Evolutionary conservation across 2,329 filamentous ascomycete species (phyloP), one percentile per base, ranked within the genome.

Genomic region (Colletotrichum scovillei): DNA sequence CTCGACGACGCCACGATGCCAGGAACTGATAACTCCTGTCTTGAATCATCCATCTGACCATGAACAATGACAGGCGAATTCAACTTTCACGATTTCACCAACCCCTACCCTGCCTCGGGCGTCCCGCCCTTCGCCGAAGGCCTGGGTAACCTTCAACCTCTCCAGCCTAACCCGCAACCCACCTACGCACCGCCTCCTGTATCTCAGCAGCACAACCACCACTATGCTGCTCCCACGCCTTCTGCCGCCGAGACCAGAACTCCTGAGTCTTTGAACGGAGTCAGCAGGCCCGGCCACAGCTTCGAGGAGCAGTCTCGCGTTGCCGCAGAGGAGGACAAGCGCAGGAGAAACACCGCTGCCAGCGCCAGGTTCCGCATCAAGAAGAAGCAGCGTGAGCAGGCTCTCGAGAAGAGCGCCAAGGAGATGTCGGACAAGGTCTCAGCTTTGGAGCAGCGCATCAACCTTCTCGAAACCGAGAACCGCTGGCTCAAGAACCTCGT

Each of bases 341-440:
- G 95, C 63, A 91, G 94, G 72, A 92, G 95, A 76, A 97, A 97
- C 85, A 97, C 95, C 2, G 95, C 95, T 38, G 95, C 95, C 68
- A 95, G 92, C 76, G 95, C 95, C 22, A 93, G 95, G 63, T 97
- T 97, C 88, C 93, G 95, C 73, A 91, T 97, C 81, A 97, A 97
- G 91, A 97, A 97, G 92, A 97, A 97, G 90, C 94, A 97, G 85
- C 92, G 95, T 63, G 95, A 97, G 86, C 93, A 95, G 82, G 93
- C 94, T 9, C 90, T 97, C 65, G 94, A 96, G 83, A 91, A 91
- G 79, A 92, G 91, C 4, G 92, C 94, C 78, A 95, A 95, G 83
- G 95, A 97, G 77, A 94, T 96, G 84, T 90, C 90, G 32, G 93
- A 97, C 58, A 95, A 95, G 84, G 93, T 95, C 64, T 87, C 90